Percentiles rank a stretch among this genome's conserved stretches.
These are phyloP conservation scores for Lichtheimia corymbifera DNA, from an alignment of 371 early-diverging fungal genomes.

Conservation along the genomic window DNA sequence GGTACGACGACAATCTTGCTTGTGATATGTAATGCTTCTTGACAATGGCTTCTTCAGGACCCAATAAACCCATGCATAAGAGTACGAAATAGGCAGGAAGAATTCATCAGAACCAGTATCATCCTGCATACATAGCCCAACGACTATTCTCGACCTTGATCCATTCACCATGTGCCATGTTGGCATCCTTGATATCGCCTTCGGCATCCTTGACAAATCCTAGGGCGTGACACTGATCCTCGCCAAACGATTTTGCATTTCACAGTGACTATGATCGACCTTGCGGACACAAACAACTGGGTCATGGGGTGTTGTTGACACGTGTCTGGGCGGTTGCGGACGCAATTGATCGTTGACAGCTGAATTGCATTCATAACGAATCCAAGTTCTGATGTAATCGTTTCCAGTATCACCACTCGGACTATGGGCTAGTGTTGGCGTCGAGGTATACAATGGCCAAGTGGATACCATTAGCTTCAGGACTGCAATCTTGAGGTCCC, in stretches of 20 bases:
- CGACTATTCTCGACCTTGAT: conserved; percentile 74
- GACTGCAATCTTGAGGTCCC: conserved; percentile 88
- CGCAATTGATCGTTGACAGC: conserved; percentile 95
- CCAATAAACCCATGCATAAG: conserved; percentile 95
- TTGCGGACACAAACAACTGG: conserved; percentile 91
- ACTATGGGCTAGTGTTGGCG: conserved; percentile 81
- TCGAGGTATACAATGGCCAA: conserved; percentile 98
- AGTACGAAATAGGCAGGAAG: conserved; percentile 91
- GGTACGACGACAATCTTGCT: conserved; percentile 71
- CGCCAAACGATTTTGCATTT: conserved; percentile 86
- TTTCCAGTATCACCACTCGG: conserved; percentile 97
- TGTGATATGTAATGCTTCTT: conserved; percentile 78
- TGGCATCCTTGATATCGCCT: conserved; percentile 85
- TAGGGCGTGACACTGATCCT: conserved; percentile 89
- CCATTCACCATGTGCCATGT: conserved; percentile 95
- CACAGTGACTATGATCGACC: conserved; percentile 95
- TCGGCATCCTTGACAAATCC: conserved; percentile 88
- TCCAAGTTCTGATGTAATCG: conserved; percentile 93
- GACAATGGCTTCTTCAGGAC: conserved; percentile 86
- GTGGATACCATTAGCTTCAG: conserved; percentile 87
- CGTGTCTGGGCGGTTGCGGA: conserved; percentile 87
- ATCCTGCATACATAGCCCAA: conserved; percentile 91
- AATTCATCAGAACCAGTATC: conserved; percentile 80
- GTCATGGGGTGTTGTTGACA: conserved; percentile 94
- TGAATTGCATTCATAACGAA: conserved; percentile 89